These are phyloP conservation scores for Antrodiella citrinella DNA, from an alignment of 768 basidiomycete species.

Conservation along the genomic window DNA sequence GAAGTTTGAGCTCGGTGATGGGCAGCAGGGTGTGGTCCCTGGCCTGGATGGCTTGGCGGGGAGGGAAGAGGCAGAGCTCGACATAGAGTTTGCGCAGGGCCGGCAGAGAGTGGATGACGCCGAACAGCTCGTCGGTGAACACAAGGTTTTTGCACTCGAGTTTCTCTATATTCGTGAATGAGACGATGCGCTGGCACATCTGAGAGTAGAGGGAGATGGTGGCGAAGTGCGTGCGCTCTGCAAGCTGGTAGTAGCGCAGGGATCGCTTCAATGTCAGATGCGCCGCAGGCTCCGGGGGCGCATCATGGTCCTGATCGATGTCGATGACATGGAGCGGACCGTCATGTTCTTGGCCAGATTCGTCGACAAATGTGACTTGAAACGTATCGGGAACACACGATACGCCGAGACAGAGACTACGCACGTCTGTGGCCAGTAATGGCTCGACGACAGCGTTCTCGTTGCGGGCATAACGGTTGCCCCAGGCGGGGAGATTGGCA, in stretches of 20 bases:
- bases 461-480: conserved; percentile 5
- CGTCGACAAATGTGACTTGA: conserved; percentile 8
- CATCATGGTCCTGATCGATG: background rate
- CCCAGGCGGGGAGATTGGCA: conserved; percentile 17
- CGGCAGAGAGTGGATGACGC: conserved; percentile 29
- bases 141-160: conserved; percentile 30
- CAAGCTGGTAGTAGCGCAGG: conserved; percentile 9
- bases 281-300: background rate
- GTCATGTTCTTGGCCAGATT: background rate
- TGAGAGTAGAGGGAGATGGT: conserved; percentile 8
- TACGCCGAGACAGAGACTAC: conserved; percentile 16
- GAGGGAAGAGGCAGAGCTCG: conserved; percentile 31
- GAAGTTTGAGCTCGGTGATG: conserved; percentile 34
- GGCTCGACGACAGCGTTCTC: no score
- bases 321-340: conserved; percentile 1
- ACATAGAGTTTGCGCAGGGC: conserved; percentile 30
- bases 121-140: conserved; percentile 29
- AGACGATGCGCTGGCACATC: conserved; percentile 14
- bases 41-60: conserved; percentile 5
- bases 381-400: conserved; percentile 8
- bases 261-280: conserved; percentile 3
- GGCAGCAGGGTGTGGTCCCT: conserved; percentile 27
- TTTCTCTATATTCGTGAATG: conserved; percentile 30
- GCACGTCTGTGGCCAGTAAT: conserved; percentile 8
- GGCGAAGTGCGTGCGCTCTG: conserved; percentile 7